Evolutionary conservation across 805 yeast species (phyloP), one percentile per base, ranked within the genome.

Genomic region (Myxozyma kluyveri): DNA sequence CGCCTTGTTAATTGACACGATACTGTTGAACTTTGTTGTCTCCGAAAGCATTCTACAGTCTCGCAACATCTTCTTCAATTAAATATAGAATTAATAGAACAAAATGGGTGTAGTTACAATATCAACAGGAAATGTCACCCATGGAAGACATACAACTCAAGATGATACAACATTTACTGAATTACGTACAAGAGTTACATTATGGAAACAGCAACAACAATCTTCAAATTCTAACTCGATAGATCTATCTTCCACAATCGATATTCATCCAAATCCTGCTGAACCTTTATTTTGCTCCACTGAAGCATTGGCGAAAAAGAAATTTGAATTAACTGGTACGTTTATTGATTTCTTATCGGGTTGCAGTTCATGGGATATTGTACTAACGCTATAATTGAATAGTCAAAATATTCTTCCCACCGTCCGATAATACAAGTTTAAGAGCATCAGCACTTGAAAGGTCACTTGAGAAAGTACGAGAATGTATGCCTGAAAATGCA

Each of bases 371-470:
- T n/a, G n/a, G n/a, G n/a, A n/a, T n/a, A 4, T 37, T 18, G 14
- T 17, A 3, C 4, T 17, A 27, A 9, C 12, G 18, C 27, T n/a
- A 36, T 12, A 4, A n/a, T 6, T 47, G n/a, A 10, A 14, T 31
- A 56, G 61, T 48, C n/a, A 57, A 57, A 35, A 22, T 57, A 18
- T 57, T 57, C 47, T 50, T 57, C 19, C 45, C 61, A n/a, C 45
- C 48, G 2, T n/a, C 19, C 4, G 2, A 12, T 19, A 19, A 39
- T 18, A 14, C 9, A 14, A 29, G 33, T 14, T 9, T 9, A 9
- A 10, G 53, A 3, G 43, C 49, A 6, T 31, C 45, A 6, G 46
- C 48, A 7, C 42, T 53, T 6, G 44, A 36, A 6, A 12, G 42
- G 9, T 52, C 56, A 7, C 45, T 56, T 32, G 23, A 21, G 17